Evolutionary conservation across 1,284 basidiomycete genomes (phyloP).

Genomic region (Hemileia vastatrix): DNA sequence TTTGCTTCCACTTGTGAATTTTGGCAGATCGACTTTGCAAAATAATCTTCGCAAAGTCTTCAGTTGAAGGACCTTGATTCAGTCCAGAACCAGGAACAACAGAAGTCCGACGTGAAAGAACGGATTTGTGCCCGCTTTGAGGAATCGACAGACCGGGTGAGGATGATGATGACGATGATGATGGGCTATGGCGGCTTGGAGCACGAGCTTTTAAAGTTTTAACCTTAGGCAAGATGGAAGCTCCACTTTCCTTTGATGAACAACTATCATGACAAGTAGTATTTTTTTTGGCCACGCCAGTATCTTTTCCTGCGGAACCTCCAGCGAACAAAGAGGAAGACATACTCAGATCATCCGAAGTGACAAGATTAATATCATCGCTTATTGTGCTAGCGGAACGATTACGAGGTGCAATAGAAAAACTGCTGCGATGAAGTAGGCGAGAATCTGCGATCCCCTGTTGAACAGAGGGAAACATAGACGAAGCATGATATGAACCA

Average conservation of each 20-base stretch:
- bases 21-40: constrained; percentile 51
- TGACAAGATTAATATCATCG: too few relatives aligned
- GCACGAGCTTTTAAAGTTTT: constrained; percentile 9
- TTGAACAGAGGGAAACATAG: too few relatives aligned
- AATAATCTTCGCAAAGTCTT: constrained; percentile 52
- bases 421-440: too few relatives aligned
- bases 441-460: too few relatives aligned
- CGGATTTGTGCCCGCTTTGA: constrained; percentile 8
- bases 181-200: constrained; percentile 19
- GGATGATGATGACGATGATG: not conserved
- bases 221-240: not conserved
- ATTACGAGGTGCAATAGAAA: too few relatives aligned
- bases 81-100: constrained; percentile 12
- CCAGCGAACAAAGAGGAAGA: constrained; percentile 14
- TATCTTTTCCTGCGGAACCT: not conserved
- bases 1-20: constrained; percentile 49
- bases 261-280: constrained; percentile 2
- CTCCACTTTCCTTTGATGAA: too few relatives aligned
- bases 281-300: not conserved
- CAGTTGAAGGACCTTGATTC: constrained; percentile 43
- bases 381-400: too few relatives aligned
- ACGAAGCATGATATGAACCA: too few relatives aligned
- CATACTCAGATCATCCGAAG: constrained; percentile 18
- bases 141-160: constrained; percentile 9
- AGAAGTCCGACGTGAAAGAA: constrained; percentile 18